phyloP scores from a whole-genome alignment of 75 land plant species.

The Selaginella moellendorffii region DNA sequence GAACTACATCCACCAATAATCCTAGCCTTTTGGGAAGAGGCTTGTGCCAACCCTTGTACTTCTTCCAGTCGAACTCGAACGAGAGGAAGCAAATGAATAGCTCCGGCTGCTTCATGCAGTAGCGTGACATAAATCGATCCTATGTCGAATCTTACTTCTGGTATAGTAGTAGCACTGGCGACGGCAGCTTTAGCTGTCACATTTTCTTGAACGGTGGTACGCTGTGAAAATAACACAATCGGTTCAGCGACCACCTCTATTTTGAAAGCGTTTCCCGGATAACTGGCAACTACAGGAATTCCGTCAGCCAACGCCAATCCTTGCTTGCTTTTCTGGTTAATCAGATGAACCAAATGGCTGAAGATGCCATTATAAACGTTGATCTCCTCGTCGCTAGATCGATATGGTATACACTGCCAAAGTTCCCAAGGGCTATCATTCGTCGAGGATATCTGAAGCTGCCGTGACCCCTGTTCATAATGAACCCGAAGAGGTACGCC shows the following conservation, averaged over 20 bases:
- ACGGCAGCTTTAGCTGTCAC: not conserved
- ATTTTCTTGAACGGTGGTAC: not conserved
- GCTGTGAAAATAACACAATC: too few species aligned
- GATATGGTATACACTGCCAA: constrained; percentile 42
- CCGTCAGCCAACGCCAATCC: constrained; percentile 56
- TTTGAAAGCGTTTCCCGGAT: constrained; percentile 75
- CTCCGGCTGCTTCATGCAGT: constrained; percentile 49
- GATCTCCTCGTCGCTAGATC: constrained; percentile 24
- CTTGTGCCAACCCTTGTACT: constrained; percentile 8
- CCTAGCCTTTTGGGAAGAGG: constrained; percentile 34
- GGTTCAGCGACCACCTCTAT: constrained; percentile 30
- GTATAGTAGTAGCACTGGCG: constrained; percentile 12
- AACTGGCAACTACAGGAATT: constrained; percentile 47
- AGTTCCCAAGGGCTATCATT: constrained; percentile 36
- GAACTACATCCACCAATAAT: constrained; percentile 37
- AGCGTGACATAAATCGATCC: constrained; percentile 38
- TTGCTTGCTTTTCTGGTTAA: constrained; percentile 55
- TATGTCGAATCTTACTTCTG: constrained; percentile 34
- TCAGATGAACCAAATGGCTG: constrained; percentile 35
- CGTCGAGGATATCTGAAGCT: constrained; percentile 46
- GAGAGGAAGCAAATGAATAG: constrained; percentile 51
- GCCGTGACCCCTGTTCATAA: constrained; percentile 37
- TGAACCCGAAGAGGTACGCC: constrained; percentile 57
- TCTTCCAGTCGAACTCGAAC: constrained; percentile 29
- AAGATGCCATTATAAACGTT: constrained; percentile 17